phyloP scores from a whole-genome alignment of 1,284 basidiomycete species.

The Ustilago hordei region DNA sequence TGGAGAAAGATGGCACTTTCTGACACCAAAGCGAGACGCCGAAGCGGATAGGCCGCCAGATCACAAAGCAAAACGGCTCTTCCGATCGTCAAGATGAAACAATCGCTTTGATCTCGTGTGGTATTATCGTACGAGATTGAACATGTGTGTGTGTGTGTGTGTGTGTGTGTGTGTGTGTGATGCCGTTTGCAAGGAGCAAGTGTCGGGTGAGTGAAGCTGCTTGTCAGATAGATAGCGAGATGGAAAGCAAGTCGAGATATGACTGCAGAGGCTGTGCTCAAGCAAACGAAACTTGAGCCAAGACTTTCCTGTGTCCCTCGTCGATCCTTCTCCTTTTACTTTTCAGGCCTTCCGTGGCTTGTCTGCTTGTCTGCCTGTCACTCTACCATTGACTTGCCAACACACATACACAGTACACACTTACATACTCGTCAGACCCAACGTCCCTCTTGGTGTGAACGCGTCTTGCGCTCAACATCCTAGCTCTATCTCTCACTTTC shows the following conservation, averaged over 20 bases:
- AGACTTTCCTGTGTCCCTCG: slow-evolving; percentile 38
- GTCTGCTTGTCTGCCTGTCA: background rate
- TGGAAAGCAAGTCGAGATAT: background rate
- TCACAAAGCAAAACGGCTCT: slow-evolving; percentile 2
- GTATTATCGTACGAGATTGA: background rate
- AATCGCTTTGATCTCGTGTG: background rate
- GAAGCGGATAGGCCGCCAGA: background rate
- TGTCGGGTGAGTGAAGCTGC: background rate
- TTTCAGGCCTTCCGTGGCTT: too few relatives aligned
- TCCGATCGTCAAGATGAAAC: background rate
- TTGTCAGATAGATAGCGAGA: slow-evolving; percentile 4
- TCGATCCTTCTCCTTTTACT: slow-evolving; percentile 28
- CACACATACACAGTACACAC: background rate
- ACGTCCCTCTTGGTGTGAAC: background rate
- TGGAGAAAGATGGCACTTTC: slow-evolving; percentile 1
- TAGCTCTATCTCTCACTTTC: background rate
- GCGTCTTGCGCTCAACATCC: background rate
- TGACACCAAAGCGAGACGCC: background rate
- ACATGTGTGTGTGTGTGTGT: too few relatives aligned
- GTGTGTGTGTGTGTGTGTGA: background rate
- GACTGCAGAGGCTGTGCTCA: slow-evolving; percentile 24
- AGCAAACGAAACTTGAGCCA: slow-evolving; percentile 20
- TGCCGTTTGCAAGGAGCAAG: background rate
- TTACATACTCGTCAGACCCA: background rate
- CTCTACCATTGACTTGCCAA: background rate